Conservation (phyloP, 2,329 filamentous ascomycete genomes). For the Davidsoniella neocaledoniae region DNA sequence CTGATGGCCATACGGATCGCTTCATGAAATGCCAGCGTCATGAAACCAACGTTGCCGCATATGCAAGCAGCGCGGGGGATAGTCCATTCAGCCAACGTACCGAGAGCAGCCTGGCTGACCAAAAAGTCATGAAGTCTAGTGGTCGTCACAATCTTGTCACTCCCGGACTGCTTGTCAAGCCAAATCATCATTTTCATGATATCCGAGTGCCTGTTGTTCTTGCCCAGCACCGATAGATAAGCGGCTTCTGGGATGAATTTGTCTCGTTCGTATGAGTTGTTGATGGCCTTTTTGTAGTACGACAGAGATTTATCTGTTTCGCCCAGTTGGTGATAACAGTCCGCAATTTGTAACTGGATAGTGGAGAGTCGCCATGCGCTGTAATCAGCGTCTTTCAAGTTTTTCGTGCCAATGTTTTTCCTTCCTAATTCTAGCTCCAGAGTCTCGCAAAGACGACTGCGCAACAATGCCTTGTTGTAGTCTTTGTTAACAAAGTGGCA, state of each 20-base stretch:
- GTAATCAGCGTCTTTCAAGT: conserved; percentile 15
- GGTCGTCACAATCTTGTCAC: conserved; percentile 3
- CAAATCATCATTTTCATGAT: conserved; percentile 22
- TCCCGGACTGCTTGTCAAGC: conserved; percentile 17
- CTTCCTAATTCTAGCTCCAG: conserved; percentile 16
- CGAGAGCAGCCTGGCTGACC: conserved; percentile 19
- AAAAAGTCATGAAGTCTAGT: conserved; percentile 21
- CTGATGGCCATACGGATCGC: conserved; percentile 21
- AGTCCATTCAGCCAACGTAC: conserved; percentile 24
- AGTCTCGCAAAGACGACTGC: conserved; percentile 22
- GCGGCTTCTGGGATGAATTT: conserved; percentile 23
- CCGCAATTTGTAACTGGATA: conserved; percentile 23
- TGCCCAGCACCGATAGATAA: conserved; percentile 22
- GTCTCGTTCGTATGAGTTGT: conserved; percentile 17
- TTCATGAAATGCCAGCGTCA: conserved; percentile 18
- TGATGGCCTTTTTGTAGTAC: conserved; percentile 23
- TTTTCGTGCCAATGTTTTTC: conserved; percentile 16
- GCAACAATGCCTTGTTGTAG: conserved; percentile 21
- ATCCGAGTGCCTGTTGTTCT: conserved; percentile 21
- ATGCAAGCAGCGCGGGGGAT: conserved; percentile 24
- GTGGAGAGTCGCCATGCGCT: conserved; percentile 26
- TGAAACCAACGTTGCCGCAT: conserved; percentile 18
- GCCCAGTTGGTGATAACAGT: conserved; percentile 21
- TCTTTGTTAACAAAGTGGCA: conserved; percentile 23
- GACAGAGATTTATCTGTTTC: conserved; percentile 20